Evolutionary conservation across 495 filamentous ascomycete genomes (phyloP).

Genomic region (Saxophila tyrrhenica): DNA sequence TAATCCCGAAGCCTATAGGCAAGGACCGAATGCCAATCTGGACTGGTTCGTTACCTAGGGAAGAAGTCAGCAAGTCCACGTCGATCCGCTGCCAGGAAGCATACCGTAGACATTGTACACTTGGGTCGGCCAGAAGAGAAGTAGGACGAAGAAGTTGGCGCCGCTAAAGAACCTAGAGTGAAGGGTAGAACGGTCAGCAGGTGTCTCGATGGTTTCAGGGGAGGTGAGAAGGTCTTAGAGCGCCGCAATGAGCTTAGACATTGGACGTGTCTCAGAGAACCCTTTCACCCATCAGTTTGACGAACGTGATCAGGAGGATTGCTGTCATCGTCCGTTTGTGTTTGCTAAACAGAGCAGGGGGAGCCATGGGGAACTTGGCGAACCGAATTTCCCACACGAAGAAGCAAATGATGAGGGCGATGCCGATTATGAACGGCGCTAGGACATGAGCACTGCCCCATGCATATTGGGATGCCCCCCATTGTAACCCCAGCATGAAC

Average conservation of each 20-base stretch:
- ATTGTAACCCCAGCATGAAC: constrained; percentile 45
- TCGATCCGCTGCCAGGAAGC: too few species aligned
- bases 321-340: constrained; percentile 52
- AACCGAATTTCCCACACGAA: constrained; percentile 47
- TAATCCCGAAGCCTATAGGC: constrained; percentile 54
- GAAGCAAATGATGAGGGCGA: constrained; percentile 43
- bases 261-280: too few species aligned
- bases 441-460: constrained; percentile 50
- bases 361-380: constrained; percentile 49
- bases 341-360: constrained; percentile 44
- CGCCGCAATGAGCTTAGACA: too few species aligned
- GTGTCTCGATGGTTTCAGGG: too few species aligned
- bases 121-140: constrained; percentile 48
- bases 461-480: constrained; percentile 50
- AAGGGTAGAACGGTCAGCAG: too few species aligned
- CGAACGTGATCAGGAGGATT: constrained; percentile 60
- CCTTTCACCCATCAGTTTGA: too few species aligned
- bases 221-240: too few species aligned
- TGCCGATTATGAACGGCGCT: constrained; percentile 47
- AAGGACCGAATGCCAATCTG: constrained; percentile 56
- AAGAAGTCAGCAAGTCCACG: too few species aligned
- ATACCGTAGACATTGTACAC: constrained; percentile 59
- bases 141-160: constrained; percentile 53
- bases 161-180: constrained; percentile 64
- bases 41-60: constrained; percentile 46